Conservation (phyloP, 805 yeast species). For the Pichia thaimueangensis region DNA sequence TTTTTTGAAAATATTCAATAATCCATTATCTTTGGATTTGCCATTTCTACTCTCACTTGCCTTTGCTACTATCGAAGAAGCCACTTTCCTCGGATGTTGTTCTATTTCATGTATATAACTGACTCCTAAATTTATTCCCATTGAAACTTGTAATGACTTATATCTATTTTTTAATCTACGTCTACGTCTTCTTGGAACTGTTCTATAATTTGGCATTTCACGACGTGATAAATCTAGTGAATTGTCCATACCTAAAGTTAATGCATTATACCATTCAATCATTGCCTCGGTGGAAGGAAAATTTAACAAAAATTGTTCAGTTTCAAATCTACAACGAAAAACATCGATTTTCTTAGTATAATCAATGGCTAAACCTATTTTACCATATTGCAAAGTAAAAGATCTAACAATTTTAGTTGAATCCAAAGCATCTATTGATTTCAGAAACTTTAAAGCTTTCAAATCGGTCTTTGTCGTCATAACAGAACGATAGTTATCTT, state of each 20-base stretch:
- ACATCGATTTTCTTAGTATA: constrained; percentile 65
- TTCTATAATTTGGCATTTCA: constrained; percentile 66
- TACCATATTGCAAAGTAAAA: constrained; percentile 78
- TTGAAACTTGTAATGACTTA: not conserved
- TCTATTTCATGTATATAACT: not conserved
- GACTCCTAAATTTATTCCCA: not conserved
- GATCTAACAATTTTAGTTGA: constrained; percentile 44
- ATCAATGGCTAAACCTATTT: constrained; percentile 80
- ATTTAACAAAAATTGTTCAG: constrained; percentile 70
- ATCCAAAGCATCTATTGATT: constrained; percentile 24
- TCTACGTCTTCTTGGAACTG: constrained; percentile 73
- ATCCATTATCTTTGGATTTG: not conserved
- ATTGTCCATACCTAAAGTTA: constrained; percentile 72
- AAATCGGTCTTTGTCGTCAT: constrained; percentile 27
- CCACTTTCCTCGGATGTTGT: not conserved
- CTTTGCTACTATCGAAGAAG: not conserved
- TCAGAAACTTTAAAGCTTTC: constrained; percentile 18
- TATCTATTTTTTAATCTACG: constrained; percentile 24
- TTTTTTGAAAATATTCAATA: not conserved
- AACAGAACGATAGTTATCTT: constrained; percentile 20
- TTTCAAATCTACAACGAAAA: constrained; percentile 71
- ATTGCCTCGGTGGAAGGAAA: constrained; percentile 58
- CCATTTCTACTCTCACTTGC: not conserved
- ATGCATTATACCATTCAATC: constrained; percentile 70
- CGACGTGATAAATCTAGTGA: constrained; percentile 70